Base-by-base conservation (phyloP, 1,284 basidiomycete genomes). In the Coriolopsis trogii region DNA sequence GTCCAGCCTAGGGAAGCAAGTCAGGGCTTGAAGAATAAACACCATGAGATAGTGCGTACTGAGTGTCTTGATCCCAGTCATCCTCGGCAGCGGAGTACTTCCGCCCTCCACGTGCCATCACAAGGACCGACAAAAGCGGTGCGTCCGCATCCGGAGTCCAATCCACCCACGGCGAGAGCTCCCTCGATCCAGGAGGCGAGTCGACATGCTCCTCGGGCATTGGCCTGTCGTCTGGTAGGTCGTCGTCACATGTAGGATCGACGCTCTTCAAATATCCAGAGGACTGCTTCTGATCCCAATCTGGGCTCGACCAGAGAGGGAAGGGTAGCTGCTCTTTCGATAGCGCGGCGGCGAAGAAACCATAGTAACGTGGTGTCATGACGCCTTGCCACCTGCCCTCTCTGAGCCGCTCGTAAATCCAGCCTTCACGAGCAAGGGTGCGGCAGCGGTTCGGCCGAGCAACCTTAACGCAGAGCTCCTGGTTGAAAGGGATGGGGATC, bases 41-140 rank as follows among this genome's bases (percentile, higher is more conserved):
- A n/a, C n/a, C n/a, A n/a, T n/a, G 15, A 34, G 13, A n/a, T n/a
- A 6, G 6, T 34, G n/a, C 41, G 15, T 20, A 31, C 41, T 31
- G 28, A 23, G 6, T 43, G 26, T 6, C 6, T 6, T 31, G 16
- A 23, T 43, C 28, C 28, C 33, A 16, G 18, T 34, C 16, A 13
- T 44, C 23, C 15, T 34, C 42, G 3, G 4, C 30, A n/a, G n/a
- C n/a, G 15, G 6, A 13, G 20, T 44, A 44, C 15, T 30, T 44
- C 9, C n/a, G 21, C 16, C 30, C 30, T 34, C n/a, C 30, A n/a
- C 23, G 42, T 6, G 20, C 21, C 16, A 44, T 21, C 3, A 44
- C 42, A 10, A 44, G 42, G 15, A 44, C 42, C 8, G 42, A 26
- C 29, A 44, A n/a, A 13, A 44, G 42, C 7, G 42, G 42, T 16